phyloP scores from a whole-genome alignment of 805 yeast genomes.

The Pichia phayaonensis region DNA sequence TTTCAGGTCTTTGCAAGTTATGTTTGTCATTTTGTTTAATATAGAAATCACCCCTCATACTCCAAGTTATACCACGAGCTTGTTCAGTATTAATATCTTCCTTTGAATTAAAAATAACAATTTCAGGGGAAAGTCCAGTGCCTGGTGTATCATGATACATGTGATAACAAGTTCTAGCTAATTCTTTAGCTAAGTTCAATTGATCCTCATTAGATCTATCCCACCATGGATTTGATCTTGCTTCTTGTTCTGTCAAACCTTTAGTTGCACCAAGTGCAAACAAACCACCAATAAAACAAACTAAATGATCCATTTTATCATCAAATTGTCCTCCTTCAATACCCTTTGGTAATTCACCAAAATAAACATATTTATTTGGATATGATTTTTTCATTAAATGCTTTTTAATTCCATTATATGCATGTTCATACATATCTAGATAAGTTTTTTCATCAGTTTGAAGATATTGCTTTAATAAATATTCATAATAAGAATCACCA shows the following conservation, averaged over 20 bases:
- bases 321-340: slow-evolving; percentile 45
- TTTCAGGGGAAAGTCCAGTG: slow-evolving; percentile 85
- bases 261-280: slow-evolving; percentile 85
- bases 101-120: slow-evolving; percentile 66
- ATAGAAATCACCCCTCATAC: slow-evolving; percentile 30
- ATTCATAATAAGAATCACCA: slow-evolving; percentile 92
- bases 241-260: slow-evolving; percentile 52
- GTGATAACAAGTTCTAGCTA: slow-evolving; percentile 74
- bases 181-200: slow-evolving; percentile 60
- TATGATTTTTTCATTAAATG: slow-evolving; percentile 52
- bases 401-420: slow-evolving; percentile 69
- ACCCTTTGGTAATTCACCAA: slow-evolving; percentile 75
- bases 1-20: slow-evolving; percentile 88
- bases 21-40: slow-evolving; percentile 71
- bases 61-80: background rate
- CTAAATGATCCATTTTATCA: slow-evolving; percentile 85
- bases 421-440: slow-evolving; percentile 65
- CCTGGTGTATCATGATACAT: slow-evolving; percentile 65
- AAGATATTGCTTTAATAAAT: slow-evolving; percentile 74
- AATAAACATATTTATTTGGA: slow-evolving; percentile 56
- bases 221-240: slow-evolving; percentile 53
- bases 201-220: slow-evolving; percentile 50
- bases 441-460: slow-evolving; percentile 69
- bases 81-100: slow-evolving; percentile 30
- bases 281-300: slow-evolving; percentile 85